Evolutionary conservation across 139 green algal genomes (phyloP).

Genomic region (Chlamydomonas incerta): DNA sequence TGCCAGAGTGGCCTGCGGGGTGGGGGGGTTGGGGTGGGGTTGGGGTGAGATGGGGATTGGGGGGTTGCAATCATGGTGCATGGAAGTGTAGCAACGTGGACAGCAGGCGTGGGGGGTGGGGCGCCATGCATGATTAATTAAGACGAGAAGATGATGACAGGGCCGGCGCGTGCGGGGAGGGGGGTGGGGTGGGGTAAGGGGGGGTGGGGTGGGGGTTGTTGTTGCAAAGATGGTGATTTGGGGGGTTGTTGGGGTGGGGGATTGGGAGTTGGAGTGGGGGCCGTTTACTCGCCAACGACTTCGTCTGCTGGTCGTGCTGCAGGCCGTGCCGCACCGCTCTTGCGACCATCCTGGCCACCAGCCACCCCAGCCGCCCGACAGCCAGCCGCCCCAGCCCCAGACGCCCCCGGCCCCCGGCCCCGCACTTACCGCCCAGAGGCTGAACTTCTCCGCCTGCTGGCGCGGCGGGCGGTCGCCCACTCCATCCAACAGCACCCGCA

Average conservation of each 20-base stretch:
- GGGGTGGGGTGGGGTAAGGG: neutral
- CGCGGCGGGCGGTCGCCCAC: conserved; percentile 50
- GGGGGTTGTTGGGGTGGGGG: too few species aligned
- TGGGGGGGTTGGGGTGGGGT: neutral
- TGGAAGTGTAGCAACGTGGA: too few species aligned
- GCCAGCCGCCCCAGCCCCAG: neutral
- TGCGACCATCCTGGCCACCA: too few species aligned
- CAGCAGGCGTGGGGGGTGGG: too few species aligned
- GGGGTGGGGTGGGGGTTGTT: neutral
- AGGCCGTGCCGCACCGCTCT: neutral
- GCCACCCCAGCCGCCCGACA: neutral
- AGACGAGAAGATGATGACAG: too few species aligned
- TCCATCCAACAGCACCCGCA: neutral
- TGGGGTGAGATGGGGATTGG: too few species aligned
- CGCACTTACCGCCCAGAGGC: conserved; percentile 68
- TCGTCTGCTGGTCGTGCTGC: neutral
- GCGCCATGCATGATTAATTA: too few species aligned
- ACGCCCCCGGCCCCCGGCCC: too few species aligned
- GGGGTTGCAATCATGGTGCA: too few species aligned
- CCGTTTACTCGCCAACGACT: neutral
- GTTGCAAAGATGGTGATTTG: too few species aligned
- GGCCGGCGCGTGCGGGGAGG: too few species aligned
- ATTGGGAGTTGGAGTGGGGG: too few species aligned
- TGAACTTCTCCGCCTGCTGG: conserved; percentile 50
- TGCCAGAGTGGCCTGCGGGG: neutral